phyloP scores from a whole-genome alignment of 441 rosid genomes.

The Eutrema salsugineum region DNA sequence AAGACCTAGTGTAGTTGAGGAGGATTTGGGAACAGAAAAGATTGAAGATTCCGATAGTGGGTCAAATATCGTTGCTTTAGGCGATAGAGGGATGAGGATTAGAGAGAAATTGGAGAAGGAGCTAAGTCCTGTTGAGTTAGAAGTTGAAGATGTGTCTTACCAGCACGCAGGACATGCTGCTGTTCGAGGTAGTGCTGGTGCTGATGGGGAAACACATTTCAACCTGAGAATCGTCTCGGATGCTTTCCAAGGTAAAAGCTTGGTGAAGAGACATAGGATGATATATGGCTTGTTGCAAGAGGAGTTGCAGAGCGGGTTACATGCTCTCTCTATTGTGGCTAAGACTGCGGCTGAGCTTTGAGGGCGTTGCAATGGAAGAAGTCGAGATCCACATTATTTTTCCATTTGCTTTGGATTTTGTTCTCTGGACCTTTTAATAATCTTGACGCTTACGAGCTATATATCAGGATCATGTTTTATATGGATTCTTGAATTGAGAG shows the following conservation, averaged over 20 bases:
- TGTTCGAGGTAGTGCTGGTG: slow-evolving; percentile 18
- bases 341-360: slow-evolving; percentile 33
- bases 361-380: neutral
- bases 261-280: slow-evolving; percentile 35
- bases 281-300: slow-evolving; percentile 27
- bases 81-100: slow-evolving; percentile 66
- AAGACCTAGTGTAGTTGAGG: neutral
- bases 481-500: neutral
- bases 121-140: slow-evolving; percentile 47
- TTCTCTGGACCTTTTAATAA: neutral
- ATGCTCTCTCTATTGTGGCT: slow-evolving; percentile 35
- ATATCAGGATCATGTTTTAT: slow-evolving; percentile 9
- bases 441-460: slow-evolving; percentile 11
- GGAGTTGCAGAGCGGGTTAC: slow-evolving; percentile 33
- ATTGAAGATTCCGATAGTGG: slow-evolving; percentile 15
- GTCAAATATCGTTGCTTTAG: slow-evolving; percentile 37
- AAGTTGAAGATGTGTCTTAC: slow-evolving; percentile 33
- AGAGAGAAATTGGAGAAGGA: slow-evolving; percentile 64
- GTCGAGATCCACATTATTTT: slow-evolving; percentile 10
- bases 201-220: slow-evolving; percentile 35
- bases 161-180: slow-evolving; percentile 35
- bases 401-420: slow-evolving; percentile 11
- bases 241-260: slow-evolving; percentile 33
- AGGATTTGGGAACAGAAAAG: slow-evolving; percentile 3
- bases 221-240: slow-evolving; percentile 28